These are phyloP conservation scores for Dendrocalamus latiflorus DNA, from an alignment of 202 grass and related monocot genomes.

Conservation along the genomic window DNA sequence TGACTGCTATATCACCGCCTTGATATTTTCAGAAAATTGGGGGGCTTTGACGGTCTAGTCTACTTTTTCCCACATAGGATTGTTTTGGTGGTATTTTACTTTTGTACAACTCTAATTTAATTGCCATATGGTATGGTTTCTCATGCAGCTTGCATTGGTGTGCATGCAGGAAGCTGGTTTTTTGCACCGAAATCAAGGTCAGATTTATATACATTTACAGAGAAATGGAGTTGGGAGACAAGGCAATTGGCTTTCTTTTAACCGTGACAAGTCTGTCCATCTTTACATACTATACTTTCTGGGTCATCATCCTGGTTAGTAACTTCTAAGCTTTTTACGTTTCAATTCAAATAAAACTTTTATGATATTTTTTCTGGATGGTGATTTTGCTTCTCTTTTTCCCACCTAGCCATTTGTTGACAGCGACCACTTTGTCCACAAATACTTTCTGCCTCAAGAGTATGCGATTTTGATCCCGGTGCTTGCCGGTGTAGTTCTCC, in stretches of 20 bases:
- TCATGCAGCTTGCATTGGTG: neutral
- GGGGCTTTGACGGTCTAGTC: neutral
- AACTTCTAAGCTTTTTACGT: neutral
- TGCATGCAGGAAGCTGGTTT: neutral
- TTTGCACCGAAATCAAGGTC: neutral
- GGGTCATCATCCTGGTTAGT: conserved; percentile 88
- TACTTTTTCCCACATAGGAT: neutral
- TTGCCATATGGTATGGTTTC: neutral
- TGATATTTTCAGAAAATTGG: too few species aligned
- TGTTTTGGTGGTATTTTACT: neutral
- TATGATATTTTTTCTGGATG: neutral
- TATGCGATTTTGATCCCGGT: conserved; percentile 65
- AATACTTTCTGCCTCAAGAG: conserved; percentile 71
- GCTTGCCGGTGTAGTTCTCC: conserved; percentile 53
- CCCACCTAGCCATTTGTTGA: conserved; percentile 62
- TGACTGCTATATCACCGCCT: neutral
- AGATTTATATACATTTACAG: neutral
- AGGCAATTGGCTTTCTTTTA: conserved; percentile 59
- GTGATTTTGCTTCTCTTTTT: conserved; percentile 19
- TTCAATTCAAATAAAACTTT: neutral
- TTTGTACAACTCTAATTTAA: neutral
- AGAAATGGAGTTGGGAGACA: conserved; percentile 77
- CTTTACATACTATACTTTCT: conserved; percentile 84
- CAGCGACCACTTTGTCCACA: conserved; percentile 63
- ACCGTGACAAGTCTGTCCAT: conserved; percentile 69